Conservation (phyloP, 2,329 filamentous ascomycete species). For the Talaromyces sp. region DNA sequence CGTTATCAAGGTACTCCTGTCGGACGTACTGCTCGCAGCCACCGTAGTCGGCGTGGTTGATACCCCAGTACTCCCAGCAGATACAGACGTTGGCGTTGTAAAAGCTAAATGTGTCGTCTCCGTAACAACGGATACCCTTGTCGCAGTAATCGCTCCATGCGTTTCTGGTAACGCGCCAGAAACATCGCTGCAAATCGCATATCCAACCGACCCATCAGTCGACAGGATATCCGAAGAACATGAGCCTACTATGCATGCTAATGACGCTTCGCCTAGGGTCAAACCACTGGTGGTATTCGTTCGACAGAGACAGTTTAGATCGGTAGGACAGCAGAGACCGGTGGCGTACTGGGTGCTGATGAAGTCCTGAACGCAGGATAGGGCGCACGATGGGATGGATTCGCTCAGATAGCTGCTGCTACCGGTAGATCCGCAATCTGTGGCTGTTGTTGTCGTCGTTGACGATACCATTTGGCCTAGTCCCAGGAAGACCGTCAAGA, state of each 20-base stretch:
- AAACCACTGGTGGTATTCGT: conserved; percentile 58
- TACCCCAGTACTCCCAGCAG: not conserved
- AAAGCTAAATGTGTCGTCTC: conserved; percentile 17
- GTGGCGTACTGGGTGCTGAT: conserved; percentile 57
- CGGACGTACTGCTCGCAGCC: not conserved
- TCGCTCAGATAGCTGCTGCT: not conserved
- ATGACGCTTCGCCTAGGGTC: conserved; percentile 68
- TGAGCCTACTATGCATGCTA: conserved; percentile 62
- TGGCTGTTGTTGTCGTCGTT: conserved; percentile 13
- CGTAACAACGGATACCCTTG: conserved; percentile 22
- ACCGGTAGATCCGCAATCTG: conserved; percentile 19
- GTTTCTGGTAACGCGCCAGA: conserved; percentile 34
- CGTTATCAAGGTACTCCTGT: not conserved
- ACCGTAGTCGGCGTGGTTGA: not conserved
- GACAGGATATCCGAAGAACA: conserved; percentile 51
- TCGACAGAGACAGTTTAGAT: conserved; percentile 63
- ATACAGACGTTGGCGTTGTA: conserved; percentile 13
- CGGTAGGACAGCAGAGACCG: conserved; percentile 49
- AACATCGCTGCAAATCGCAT: conserved; percentile 55
- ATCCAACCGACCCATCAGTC: conserved; percentile 40
- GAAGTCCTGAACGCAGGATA: conserved; percentile 61
- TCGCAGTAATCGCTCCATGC: conserved; percentile 38
- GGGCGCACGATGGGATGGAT: conserved; percentile 58
- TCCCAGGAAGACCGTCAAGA: conserved; percentile 23
- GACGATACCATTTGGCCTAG: conserved; percentile 22